A percentile compares a stretch with the other conserved stretches of the same genome.
These are phyloP conservation scores for Magnolia sinica DNA, from an alignment of 164 flowering plant genomes.

Conservation along the genomic window DNA sequence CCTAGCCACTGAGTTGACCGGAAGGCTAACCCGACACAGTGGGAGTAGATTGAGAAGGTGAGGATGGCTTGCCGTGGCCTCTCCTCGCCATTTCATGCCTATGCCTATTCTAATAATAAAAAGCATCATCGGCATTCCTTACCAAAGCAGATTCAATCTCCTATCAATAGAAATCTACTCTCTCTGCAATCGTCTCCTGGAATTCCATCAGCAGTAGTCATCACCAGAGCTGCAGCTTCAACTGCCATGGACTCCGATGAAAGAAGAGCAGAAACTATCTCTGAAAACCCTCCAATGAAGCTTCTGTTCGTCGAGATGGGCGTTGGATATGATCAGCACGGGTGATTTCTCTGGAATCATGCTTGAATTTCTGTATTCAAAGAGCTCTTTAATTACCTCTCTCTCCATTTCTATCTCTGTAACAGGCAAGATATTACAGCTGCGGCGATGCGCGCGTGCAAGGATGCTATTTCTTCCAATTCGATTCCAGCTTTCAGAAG, in stretches of 20 bases:
- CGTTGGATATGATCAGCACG: conserved; percentile 96
- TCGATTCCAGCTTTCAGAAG: conserved; percentile 92
- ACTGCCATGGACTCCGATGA: neutral
- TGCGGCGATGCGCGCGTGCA: conserved; percentile 94
- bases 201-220: neutral
- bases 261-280: neutral
- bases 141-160: neutral
- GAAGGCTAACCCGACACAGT: too few relatives aligned
- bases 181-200: neutral
- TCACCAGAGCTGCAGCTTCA: neutral
- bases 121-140: neutral
- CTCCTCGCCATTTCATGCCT: neutral
- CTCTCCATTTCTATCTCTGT: neutral
- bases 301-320: conserved; percentile 98
- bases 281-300: conserved; percentile 27
- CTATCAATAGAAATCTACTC: neutral
- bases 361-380: neutral
- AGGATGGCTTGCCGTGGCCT: neutral
- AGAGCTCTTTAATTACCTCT: neutral
- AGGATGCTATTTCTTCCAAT: conserved; percentile 87
- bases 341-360: conserved; percentile 34
- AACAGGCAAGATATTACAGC: conserved; percentile 80
- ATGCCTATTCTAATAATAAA: neutral
- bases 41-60: neutral
- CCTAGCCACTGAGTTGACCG: too few relatives aligned